phyloP scores from a whole-genome alignment of 352 stramenopile species.

The Phytophthora syringae region DNA sequence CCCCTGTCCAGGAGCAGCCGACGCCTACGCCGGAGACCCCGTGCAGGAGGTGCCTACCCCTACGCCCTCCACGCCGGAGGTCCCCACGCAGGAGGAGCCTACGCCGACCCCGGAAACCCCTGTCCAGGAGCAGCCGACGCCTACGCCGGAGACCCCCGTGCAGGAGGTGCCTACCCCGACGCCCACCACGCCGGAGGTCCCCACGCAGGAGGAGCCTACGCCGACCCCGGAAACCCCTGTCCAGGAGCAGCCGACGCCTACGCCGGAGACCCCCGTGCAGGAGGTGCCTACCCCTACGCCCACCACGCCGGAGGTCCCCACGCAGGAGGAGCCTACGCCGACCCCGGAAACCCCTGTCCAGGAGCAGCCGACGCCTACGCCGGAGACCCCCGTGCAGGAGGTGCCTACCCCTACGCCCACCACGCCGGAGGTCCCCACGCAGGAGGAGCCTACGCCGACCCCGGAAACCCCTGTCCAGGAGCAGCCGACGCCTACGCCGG shows the following conservation, averaged over 20 bases:
- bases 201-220: not conserved
- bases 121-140: not conserved
- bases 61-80: not conserved
- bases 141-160: not conserved
- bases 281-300: not conserved
- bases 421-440: slow-evolving; percentile 1
- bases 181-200: not conserved
- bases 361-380: not conserved
- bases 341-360: slow-evolving; percentile 1
- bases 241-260: not conserved
- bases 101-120: slow-evolving; percentile 1
- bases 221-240: not conserved
- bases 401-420: not conserved
- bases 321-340: not conserved
- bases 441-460: not conserved
- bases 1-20: not conserved
- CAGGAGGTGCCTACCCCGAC: not conserved
- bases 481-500: not conserved
- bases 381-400: slow-evolving; percentile 2
- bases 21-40: slow-evolving; percentile 4
- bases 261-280: not conserved
- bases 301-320: not conserved
- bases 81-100: not conserved
- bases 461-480: not conserved
- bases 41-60: slow-evolving; percentile 6